Conservation (phyloP, 805 yeast species). For the Candida loeiensis region DNA sequence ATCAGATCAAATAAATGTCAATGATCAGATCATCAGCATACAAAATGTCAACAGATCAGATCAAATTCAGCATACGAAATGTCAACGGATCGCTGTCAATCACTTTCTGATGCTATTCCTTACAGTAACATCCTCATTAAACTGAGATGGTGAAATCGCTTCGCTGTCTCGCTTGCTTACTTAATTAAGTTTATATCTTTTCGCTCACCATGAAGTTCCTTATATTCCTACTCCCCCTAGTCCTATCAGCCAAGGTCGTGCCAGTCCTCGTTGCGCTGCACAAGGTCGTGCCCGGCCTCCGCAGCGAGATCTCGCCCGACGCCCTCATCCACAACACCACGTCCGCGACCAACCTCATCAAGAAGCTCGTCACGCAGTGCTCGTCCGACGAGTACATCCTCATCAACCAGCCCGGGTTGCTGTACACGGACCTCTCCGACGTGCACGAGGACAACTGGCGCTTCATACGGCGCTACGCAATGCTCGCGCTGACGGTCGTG, state of each 20-base stretch:
- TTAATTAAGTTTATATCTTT: background rate
- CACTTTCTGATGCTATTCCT: no score
- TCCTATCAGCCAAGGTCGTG: conserved; percentile 14
- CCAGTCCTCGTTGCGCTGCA: conserved; percentile 42
- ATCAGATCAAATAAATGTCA: no score
- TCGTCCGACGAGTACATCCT: conserved; percentile 37
- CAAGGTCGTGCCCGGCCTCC: conserved; percentile 31
- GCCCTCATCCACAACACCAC: conserved; percentile 20
- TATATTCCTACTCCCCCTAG: conserved; percentile 7
- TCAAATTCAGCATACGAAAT: no score
- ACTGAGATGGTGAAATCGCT: no score
- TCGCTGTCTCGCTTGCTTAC: no score
- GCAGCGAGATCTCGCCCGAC: conserved; percentile 18
- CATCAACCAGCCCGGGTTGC: conserved; percentile 39
- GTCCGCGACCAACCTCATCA: conserved; percentile 32
- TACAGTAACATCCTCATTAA: no score
- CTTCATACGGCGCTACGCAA: conserved; percentile 47
- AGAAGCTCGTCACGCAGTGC: conserved; percentile 36
- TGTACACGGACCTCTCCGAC: conserved; percentile 25
- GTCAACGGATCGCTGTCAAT: no score
- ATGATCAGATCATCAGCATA: no score
- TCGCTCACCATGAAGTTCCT: background rate
- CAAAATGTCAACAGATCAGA: no score
- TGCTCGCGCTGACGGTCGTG: conserved; percentile 57
- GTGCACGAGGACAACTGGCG: conserved; percentile 40